Evolutionary conservation across 305 asterid genomes (phyloP), one percentile per base, ranked within the genome.

Genomic region (Fraxinus sp.): DNA sequence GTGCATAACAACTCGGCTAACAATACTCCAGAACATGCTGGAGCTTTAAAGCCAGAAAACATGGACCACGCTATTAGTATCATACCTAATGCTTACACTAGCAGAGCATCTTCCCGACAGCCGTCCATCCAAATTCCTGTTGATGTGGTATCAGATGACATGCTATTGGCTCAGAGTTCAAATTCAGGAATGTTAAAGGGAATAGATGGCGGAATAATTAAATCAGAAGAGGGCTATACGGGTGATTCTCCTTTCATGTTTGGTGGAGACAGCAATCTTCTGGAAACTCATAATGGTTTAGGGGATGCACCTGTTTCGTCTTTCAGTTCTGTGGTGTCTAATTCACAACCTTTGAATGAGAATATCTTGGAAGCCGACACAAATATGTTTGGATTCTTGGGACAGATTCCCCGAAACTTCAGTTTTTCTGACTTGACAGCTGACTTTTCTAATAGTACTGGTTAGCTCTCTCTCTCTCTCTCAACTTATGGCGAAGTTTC

Each of bases 351-450:
- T n/a, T 76, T 85, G 41, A 80, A 80, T 33, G 90, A 90, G 80
- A 37, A 76, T 55, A 41, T 78, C 73, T 32, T 82, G 76, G 89
- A 82, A 68, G 78, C 77, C 6, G 90, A 86, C 83, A 74, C 76
- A 33, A 85, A 79, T 72, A 83, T 88, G 7, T 84, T 81, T 59
- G 91, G 83, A 68, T 24, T 81, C 78, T 85, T 88, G 81, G 90
- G 83, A 72, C 89, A 84, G 78, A 83, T 88, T 52, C 79, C 88
- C 79, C 84, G 24, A 33, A 76, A 82, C 79, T 78, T 86, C 82
- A 78, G 83, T 83, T 86, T 87, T 46, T 79, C 90, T 16, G 89
- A 84, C 82, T 57, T 84, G 82, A 80, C 90, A 35, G 79, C 88
- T 70, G 90, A 82, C 78, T 87, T 85, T 81, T 84, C 86, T 20